Percentiles rank a stretch among this genome's conserved stretches.
Evolutionary conservation across 2,329 filamentous ascomycete species (phyloP).

Genomic region (Aspergillus amoenus): DNA sequence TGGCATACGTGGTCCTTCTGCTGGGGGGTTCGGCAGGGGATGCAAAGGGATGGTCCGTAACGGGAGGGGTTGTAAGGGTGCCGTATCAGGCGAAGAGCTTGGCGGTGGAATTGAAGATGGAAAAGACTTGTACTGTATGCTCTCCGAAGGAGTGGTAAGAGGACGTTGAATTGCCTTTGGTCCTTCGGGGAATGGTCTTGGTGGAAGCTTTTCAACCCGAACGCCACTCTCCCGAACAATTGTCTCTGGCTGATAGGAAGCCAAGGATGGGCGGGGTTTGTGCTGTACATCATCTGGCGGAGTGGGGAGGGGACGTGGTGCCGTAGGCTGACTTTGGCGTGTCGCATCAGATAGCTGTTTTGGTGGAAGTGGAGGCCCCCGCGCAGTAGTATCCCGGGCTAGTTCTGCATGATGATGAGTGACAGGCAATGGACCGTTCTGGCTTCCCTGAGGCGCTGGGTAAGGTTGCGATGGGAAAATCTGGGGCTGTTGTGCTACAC

Average conservation of each 20-base stretch:
- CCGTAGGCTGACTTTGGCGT: not conserved
- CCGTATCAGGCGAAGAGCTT: not conserved
- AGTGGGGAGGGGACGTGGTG: not conserved
- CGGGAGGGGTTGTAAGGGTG: not conserved
- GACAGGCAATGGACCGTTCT: not conserved
- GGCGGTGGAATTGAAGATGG: not conserved
- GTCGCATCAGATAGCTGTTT: not conserved
- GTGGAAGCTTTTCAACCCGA: not conserved
- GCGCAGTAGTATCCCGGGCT: not conserved
- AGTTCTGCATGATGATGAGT: not conserved
- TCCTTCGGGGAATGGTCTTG: not conserved
- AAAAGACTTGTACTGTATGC: conserved; percentile 2
- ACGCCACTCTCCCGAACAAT: not conserved
- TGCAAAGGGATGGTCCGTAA: not conserved
- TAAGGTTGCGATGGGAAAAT: not conserved
- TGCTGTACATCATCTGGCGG: not conserved
- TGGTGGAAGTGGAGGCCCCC: not conserved
- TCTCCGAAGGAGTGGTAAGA: not conserved
- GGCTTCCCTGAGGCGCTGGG: not conserved
- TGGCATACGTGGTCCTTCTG: not conserved
- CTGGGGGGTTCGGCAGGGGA: not conserved
- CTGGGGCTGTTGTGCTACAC: not conserved
- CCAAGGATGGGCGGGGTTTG: not conserved
- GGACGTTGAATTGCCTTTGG: not conserved
- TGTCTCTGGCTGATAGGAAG: conserved; percentile 4